phyloP scores from a whole-genome alignment of 2,329 filamentous ascomycete species.

The Paracamarosporium sp. region DNA sequence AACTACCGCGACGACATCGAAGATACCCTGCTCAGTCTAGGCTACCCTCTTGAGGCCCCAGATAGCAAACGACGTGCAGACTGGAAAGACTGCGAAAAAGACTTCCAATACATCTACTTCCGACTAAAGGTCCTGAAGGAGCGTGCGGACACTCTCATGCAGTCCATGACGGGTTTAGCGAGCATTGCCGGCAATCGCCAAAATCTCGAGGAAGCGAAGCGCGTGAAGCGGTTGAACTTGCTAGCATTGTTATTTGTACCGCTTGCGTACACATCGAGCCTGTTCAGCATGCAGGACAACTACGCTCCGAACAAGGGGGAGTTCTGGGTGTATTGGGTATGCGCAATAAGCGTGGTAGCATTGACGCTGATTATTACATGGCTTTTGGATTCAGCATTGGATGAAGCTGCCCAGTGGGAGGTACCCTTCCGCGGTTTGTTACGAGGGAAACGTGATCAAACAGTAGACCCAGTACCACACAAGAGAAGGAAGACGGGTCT shows the following conservation, averaged over 20 bases:
- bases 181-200: slow-evolving; percentile 43
- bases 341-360: slow-evolving; percentile 29
- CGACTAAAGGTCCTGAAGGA: slow-evolving; percentile 41
- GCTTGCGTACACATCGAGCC: slow-evolving; percentile 36
- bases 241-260: slow-evolving; percentile 44
- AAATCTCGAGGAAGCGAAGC: slow-evolving; percentile 43
- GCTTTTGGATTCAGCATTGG: slow-evolving; percentile 32
- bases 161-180: slow-evolving; percentile 43
- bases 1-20: slow-evolving; percentile 46
- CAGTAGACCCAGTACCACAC: background rate
- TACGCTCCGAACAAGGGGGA: slow-evolving; percentile 33
- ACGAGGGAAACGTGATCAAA: slow-evolving; percentile 4
- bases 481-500: slow-evolving; percentile 20
- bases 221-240: slow-evolving; percentile 40
- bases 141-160: slow-evolving; percentile 41
- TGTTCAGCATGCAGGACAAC: slow-evolving; percentile 44
- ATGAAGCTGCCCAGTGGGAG: slow-evolving; percentile 39
- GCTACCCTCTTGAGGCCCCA: slow-evolving; percentile 25
- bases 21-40: slow-evolving; percentile 38
- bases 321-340: slow-evolving; percentile 44
- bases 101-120: slow-evolving; percentile 43
- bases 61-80: background rate
- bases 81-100: slow-evolving; percentile 37
- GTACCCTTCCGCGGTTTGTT: slow-evolving; percentile 22
- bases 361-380: slow-evolving; percentile 33